A percentile compares a stretch with the other conserved stretches of the same genome.
phyloP scores from a whole-genome alignment of 1,284 basidiomycete genomes.

The Puccinia hordei region DNA sequence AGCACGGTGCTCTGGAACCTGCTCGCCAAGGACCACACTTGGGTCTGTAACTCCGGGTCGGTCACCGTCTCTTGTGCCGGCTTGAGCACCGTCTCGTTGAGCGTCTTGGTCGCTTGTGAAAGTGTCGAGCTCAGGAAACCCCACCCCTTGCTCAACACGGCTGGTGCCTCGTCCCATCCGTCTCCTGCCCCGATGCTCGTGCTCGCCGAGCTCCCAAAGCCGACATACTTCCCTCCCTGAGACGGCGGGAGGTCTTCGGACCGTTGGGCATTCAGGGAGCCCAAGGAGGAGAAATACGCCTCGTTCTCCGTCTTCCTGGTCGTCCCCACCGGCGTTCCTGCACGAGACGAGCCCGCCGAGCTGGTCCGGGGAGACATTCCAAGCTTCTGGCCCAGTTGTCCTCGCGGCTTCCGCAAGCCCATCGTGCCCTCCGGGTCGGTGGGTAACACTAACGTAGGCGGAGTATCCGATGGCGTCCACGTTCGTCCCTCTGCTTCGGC shows the following conservation, averaged over 20 bases:
- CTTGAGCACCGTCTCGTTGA: conserved; percentile 40
- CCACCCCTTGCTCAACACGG: conserved; percentile 37
- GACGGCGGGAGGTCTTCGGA: conserved; percentile 74
- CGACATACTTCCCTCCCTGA: conserved; percentile 79
- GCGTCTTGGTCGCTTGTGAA: conserved; percentile 20
- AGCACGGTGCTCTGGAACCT: conserved; percentile 36
- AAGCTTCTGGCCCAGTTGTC: conserved; percentile 14
- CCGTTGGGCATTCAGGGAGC: conserved; percentile 71
- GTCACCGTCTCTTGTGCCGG: conserved; percentile 27
- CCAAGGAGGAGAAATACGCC: conserved; percentile 72
- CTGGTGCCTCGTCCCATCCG: not conserved
- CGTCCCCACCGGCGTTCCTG: conserved; percentile 39
- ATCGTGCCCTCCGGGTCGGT: conserved; percentile 52
- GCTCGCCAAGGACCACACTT: conserved; percentile 43
- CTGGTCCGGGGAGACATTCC: conserved; percentile 55
- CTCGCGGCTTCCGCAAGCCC: conserved; percentile 53
- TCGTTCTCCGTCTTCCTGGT: conserved; percentile 73
- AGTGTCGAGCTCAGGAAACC: conserved; percentile 43
- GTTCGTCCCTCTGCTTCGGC: conserved; percentile 22
- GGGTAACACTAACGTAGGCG: conserved; percentile 63
- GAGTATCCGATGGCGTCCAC: conserved; percentile 61
- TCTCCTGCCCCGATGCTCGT: not conserved
- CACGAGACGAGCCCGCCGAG: conserved; percentile 66
- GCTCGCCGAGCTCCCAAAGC: conserved; percentile 70
- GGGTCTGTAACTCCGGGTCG: conserved; percentile 43